phyloP scores from a whole-genome alignment of 495 filamentous ascomycete genomes.

The Talaromyces thailandensis region DNA sequence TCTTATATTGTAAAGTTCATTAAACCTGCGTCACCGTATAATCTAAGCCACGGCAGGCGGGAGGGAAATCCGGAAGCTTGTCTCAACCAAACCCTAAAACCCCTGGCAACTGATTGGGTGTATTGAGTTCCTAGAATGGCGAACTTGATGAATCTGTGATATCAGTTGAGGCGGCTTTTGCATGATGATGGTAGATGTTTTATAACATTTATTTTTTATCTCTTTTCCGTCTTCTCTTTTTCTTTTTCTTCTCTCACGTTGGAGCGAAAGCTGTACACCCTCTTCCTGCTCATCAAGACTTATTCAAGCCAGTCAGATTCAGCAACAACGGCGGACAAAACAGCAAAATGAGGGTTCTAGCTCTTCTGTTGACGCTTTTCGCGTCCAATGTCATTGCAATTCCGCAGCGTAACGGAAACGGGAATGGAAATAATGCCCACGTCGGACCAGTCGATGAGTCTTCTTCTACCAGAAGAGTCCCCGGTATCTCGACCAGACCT shows the following conservation, averaged over 20 bases:
- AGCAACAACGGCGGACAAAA: not conserved
- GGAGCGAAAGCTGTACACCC: not conserved
- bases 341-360: not conserved
- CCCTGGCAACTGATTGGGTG: not conserved
- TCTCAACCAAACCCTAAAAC: not conserved
- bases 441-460: not conserved
- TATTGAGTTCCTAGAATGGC: not conserved
- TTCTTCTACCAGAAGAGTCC: not conserved
- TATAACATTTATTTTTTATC: not conserved
- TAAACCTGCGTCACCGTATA: not conserved
- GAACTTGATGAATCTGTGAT: conserved; percentile 4
- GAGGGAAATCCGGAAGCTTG: conserved; percentile 1
- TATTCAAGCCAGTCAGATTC: not conserved
- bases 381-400: not conserved
- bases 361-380: not conserved
- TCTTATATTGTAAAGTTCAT: not conserved
- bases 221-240: not conserved
- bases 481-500: not conserved
- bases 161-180: not conserved
- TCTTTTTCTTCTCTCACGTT: not conserved
- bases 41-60: not conserved
- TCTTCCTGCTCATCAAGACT: not conserved
- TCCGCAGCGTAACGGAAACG: not conserved
- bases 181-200: too few species aligned
- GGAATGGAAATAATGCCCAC: not conserved